Evolutionary conservation across 1,139 yeast genomes (phyloP).

Genomic region (Saccharomyces hybrid): DNA sequence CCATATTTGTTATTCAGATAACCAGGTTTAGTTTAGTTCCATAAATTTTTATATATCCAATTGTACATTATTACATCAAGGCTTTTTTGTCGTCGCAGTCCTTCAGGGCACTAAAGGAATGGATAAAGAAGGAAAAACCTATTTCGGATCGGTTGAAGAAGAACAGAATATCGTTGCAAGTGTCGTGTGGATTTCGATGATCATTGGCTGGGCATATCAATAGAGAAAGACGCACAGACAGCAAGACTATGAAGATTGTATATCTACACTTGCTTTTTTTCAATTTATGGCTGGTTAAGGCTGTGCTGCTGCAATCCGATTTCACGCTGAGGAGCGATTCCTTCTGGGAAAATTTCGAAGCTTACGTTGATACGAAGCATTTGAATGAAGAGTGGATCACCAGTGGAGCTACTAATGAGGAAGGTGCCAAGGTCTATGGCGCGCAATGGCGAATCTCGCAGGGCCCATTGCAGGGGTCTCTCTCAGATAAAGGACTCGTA

Average conservation of each 20-base stretch:
- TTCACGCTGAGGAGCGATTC: conserved; percentile 4
- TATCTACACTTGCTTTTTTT: not conserved
- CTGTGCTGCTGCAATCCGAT: not conserved
- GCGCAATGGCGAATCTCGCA: conserved; percentile 16
- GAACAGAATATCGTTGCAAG: not conserved
- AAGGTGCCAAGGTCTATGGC: conserved; percentile 8
- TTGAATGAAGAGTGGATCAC: conserved; percentile 13
- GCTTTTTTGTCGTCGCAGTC: not conserved
- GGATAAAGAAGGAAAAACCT: not conserved
- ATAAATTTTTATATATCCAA: not conserved
- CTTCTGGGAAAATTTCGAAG: conserved; percentile 19
- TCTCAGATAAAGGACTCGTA: conserved; percentile 12
- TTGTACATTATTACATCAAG: not conserved
- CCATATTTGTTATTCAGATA: not conserved
- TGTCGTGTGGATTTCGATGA: not conserved
- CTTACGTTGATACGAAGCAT: conserved; percentile 9
- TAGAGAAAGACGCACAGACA: not conserved
- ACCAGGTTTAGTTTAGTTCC: not conserved
- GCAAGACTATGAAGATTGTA: not conserved
- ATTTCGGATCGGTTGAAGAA: not conserved
- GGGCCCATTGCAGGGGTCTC: conserved; percentile 11
- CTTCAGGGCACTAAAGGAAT: not conserved
- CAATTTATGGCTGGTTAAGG: not conserved
- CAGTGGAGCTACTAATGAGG: conserved; percentile 6
- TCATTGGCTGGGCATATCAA: not conserved